A percentile compares a stretch with the other conserved stretches of the same genome.
Conservation (phyloP, 2,329 filamentous ascomycete species). For the Pseudopithomyces chartarum region DNA sequence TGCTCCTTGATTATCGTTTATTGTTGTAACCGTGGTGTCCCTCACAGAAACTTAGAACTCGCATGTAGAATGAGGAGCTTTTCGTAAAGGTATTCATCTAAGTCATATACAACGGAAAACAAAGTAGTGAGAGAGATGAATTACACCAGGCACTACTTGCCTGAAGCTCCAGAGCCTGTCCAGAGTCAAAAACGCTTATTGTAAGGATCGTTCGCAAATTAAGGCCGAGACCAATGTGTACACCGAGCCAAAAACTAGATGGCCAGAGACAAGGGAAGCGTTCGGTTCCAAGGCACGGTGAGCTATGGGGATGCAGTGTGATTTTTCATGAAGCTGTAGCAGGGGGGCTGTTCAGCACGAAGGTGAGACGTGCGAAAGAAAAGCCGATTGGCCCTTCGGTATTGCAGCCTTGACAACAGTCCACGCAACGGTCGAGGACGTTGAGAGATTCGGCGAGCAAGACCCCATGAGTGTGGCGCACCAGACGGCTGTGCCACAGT, state of each 20-base stretch:
- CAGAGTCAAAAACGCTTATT: not conserved
- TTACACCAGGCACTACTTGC: not conserved
- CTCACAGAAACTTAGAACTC: not conserved
- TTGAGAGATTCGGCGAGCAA: not conserved
- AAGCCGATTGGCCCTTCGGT: not conserved
- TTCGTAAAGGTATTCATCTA: no score
- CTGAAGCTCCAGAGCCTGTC: conserved; percentile 1
- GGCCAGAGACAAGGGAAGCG: not conserved
- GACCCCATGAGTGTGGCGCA: not conserved
- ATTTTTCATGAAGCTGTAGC: not conserved
- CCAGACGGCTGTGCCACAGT: conserved; percentile 2
- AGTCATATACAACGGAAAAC: not conserved
- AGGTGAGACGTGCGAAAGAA: not conserved
- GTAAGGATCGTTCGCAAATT: not conserved
- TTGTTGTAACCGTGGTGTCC: not conserved
- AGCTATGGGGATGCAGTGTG: not conserved
- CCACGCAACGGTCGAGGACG: not conserved
- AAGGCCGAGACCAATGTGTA: not conserved
- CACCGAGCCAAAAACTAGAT: not conserved
- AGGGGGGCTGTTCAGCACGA: not conserved
- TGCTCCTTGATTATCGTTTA: not conserved
- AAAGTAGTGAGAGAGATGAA: not conserved
- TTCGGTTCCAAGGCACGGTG: conserved; percentile 4
- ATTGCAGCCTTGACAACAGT: not conserved
- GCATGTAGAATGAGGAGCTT: no score